A percentile compares a stretch with the other conserved stretches of the same genome.
Conservation (phyloP, 164 flowering plant genomes). For the Kingdonia uniflora region DNA sequence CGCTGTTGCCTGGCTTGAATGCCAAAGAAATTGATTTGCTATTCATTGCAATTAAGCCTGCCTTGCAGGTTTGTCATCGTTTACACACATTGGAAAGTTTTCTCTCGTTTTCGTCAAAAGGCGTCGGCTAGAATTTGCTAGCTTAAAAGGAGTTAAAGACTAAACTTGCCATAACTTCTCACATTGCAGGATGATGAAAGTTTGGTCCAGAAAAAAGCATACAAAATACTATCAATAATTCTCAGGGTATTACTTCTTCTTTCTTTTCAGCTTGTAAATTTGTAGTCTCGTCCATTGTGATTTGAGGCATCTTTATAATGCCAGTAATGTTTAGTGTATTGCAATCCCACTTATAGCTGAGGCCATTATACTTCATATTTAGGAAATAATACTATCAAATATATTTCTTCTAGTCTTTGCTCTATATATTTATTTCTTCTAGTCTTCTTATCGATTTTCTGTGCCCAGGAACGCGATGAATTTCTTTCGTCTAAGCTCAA, state of each 20-base stretch:
- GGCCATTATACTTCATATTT: too few species aligned
- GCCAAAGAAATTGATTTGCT: constrained; percentile 41
- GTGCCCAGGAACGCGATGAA: constrained; percentile 39
- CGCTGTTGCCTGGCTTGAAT: constrained; percentile 73
- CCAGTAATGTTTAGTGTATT: too few species aligned
- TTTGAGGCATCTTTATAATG: too few species aligned
- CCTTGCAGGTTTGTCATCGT: constrained; percentile 46
- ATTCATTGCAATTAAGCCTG: constrained; percentile 47
- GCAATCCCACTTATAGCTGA: too few species aligned
- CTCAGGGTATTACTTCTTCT: constrained; percentile 42
- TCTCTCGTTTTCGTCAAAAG: background rate
- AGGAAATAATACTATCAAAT: background rate
- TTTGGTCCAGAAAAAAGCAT: constrained; percentile 85
- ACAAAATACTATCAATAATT: constrained; percentile 73
- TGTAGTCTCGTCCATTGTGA: background rate
- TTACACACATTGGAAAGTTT: background rate
- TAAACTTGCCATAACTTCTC: background rate
- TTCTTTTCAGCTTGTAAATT: background rate
- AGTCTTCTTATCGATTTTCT: constrained; percentile 11
- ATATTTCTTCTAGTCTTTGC: background rate
- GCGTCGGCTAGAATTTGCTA: background rate
- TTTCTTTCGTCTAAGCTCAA: constrained; percentile 46
- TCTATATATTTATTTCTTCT: background rate
- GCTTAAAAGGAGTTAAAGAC: too few species aligned
- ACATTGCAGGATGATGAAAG: constrained; percentile 61